Base-by-base conservation (phyloP, 257 asterid genomes). In the Forsythia suspensa region DNA sequence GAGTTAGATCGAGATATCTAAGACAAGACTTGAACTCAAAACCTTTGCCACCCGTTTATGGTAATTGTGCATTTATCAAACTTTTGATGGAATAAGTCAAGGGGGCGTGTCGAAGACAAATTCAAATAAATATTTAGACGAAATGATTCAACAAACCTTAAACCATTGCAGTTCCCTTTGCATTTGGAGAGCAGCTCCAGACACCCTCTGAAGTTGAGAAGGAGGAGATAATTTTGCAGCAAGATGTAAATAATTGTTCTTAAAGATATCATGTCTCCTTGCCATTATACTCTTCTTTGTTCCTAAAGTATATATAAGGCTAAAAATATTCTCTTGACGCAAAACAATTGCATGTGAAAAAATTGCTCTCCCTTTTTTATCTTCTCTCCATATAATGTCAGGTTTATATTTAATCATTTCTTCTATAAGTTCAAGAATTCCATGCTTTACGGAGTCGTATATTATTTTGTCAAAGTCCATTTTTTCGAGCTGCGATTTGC, bases 391-490 rank as follows among this genome's bases (percentile, higher is more conserved):
- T 15, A 83, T 43, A 12, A 83, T 76, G 0, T 72, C 86, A 0
- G 84, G 86, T 5, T 67, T 72, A 72, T 71, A 72, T 37, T 37
- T 72, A 5, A 83, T 39, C 79, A 80, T 76, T 70, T 79, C 77
- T 0, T 0, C 0, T 63, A 80, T 72, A 70, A 83, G 40, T 70
- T 83, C 86, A 5, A 42, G 5, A 3, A 83, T 80, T 11, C 86
- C 86, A 24, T 79, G 79, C 70, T 80, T 80, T 34, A 83, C 68
- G 70, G 89, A 85, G 69, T 85, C 87, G 29, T 81, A 83, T 21
- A 87, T 69, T 70, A 85, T 82, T 38, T 59, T 74, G 70, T 87
- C 88, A 8, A 85, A 72, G 3, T 78, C 84, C 91, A 87, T 85
- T 6, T 70, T 75, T 15, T 81, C 76, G 13, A 87, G 89, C 34